These are phyloP conservation scores for Pleurotus citrinopileatus DNA, from an alignment of 768 basidiomycete genomes.

Conservation along the genomic window DNA sequence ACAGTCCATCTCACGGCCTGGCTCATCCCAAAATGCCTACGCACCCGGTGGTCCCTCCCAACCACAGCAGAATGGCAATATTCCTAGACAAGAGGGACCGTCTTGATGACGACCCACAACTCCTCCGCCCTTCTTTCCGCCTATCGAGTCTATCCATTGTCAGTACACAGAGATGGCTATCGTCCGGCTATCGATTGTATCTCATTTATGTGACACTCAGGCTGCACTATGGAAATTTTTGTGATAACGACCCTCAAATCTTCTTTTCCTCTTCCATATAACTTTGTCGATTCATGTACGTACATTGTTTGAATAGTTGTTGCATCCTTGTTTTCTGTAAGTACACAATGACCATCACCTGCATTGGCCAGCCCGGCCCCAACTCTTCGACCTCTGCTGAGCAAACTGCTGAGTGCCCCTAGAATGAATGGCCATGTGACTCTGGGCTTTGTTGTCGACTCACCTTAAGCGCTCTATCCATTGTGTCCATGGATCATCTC, in stretches of 20 bases:
- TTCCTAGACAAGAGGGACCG: slow-evolving; percentile 41
- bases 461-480: background rate
- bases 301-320: slow-evolving; percentile 8
- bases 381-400: no score
- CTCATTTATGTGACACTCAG: slow-evolving; percentile 1
- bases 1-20: slow-evolving; percentile 48
- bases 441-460: background rate
- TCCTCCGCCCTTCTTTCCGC: background rate
- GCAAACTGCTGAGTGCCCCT: no score
- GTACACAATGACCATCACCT: background rate
- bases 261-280: background rate
- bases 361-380: no score
- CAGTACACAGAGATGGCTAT: slow-evolving; percentile 7
- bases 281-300: slow-evolving; percentile 3
- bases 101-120: slow-evolving; percentile 27
- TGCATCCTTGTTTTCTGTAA: background rate
- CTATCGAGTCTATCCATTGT: background rate
- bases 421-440: no score
- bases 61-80: slow-evolving; percentile 41
- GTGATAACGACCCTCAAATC: background rate
- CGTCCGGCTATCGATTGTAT: slow-evolving; percentile 1
- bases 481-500: background rate
- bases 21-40: slow-evolving; percentile 60
- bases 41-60: slow-evolving; percentile 35
- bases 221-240: no score